Percentiles rank a stretch among this genome's conserved stretches.
These are phyloP conservation scores for Salicornia ramosissima DNA, from an alignment of 148 eudicot species.

Conservation along the genomic window DNA sequence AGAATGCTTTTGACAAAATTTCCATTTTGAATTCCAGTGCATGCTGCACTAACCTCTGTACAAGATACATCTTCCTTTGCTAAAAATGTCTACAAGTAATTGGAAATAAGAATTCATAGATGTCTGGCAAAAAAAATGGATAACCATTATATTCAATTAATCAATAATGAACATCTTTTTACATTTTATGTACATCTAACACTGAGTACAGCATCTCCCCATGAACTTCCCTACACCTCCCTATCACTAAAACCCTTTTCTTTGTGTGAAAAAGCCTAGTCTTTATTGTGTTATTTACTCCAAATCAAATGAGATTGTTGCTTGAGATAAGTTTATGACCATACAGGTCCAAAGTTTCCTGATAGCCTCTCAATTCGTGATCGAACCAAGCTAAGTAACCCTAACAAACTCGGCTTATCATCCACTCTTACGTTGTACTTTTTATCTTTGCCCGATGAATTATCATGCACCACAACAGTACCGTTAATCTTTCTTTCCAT, in stretches of 20 bases:
- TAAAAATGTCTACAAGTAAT: too few species aligned
- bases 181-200: slow-evolving; percentile 6
- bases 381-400: slow-evolving; percentile 32
- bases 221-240: neutral
- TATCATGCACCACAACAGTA: slow-evolving; percentile 25
- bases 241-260: neutral
- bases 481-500: slow-evolving; percentile 50
- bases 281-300: neutral
- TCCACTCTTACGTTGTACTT: slow-evolving; percentile 2
- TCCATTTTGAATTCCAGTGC: too few species aligned
- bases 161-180: neutral
- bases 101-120: neutral
- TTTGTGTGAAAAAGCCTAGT: neutral
- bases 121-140: too few species aligned
- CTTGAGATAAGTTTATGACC: slow-evolving; percentile 2
- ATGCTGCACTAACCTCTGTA: too few species aligned
- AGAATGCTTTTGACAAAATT: too few species aligned
- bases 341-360: slow-evolving; percentile 21
- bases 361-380: slow-evolving; percentile 25
- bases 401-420: slow-evolving; percentile 16
- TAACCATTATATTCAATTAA: too few species aligned
- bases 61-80: too few species aligned
- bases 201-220: neutral
- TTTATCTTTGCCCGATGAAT: slow-evolving; percentile 9
- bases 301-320: neutral